Evolutionary conservation across 2,329 filamentous ascomycete species (phyloP), one percentile per base, ranked within the genome.

Genomic region (Penicillium sp.): DNA sequence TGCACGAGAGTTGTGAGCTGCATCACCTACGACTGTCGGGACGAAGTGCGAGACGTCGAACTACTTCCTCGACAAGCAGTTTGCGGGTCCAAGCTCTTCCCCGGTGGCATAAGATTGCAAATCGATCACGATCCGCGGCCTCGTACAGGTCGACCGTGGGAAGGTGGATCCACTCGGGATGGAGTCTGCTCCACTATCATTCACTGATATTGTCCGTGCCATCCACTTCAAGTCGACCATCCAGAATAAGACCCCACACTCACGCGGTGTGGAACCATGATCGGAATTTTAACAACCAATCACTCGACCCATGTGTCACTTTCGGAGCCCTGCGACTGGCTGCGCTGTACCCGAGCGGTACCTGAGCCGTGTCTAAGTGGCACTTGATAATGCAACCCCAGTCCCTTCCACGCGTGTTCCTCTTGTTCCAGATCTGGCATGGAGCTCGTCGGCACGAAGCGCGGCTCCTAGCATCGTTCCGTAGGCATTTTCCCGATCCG

Each of bases 21-120:
- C 33, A 36, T 36, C n/a, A n/a, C 9, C n/a, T n/a, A 28, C 15
- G 23, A 36, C 3, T 13, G n/a, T 47, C 54, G 54, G 57, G 34
- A 42, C 21, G 57, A 59, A 59, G 57, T 36, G 52, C 57, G 57
- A 47, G 21, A 16, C 16, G 38, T 34, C 13, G 8, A 48, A 1
- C 2, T 15, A 8, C 15, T 26, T 29, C 28, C 23, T 38, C 16
- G 8, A 16, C 28, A 21, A 6, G 18, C 38, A 42, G 18, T 13
- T 3, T 12, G 45, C 15, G 42, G 28, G 46, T 33, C 38, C 28
- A 48, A 34, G 28, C 38, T 36, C 28, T 26, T 34, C 46, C 15
- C n/a, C 10, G 5, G 36, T 24, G 46, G 33, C 18, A 48, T 42
- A 7, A 36, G 24, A 8, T 10, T 31, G 9, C 4, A 6, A 10